phyloP scores from a whole-genome alignment of 768 basidiomycete genomes.

The Tylopilus rubrobrunneus region DNA sequence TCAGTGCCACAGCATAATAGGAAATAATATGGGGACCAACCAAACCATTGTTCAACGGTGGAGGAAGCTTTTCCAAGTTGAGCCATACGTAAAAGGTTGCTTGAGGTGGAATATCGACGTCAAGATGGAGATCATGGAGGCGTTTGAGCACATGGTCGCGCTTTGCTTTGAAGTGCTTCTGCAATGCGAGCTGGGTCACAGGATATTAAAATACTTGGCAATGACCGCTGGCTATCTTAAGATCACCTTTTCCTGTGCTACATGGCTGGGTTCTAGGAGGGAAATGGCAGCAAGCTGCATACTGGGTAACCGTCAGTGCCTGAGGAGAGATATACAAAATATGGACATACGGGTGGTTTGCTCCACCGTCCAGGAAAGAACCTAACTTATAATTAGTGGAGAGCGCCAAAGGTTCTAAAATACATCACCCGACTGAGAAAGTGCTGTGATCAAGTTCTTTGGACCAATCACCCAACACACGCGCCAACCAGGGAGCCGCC shows the following conservation, averaged over 20 bases:
- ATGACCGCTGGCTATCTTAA: not conserved
- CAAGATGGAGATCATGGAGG: constrained; percentile 73
- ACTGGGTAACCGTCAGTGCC: constrained; percentile 31
- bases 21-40: constrained; percentile 36
- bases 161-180: constrained; percentile 88
- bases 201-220: not conserved
- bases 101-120: constrained; percentile 70
- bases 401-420: not conserved
- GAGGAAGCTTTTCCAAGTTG: constrained; percentile 72
- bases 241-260: constrained; percentile 61
- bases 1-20: not conserved
- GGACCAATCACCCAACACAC: constrained; percentile 93
- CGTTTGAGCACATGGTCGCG: constrained; percentile 85
- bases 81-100: constrained; percentile 97
- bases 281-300: constrained; percentile 87
- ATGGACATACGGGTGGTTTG: constrained; percentile 77
- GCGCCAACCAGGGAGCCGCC: constrained; percentile 93
- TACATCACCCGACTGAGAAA: constrained; percentile 74
- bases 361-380: constrained; percentile 92
- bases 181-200: constrained; percentile 60
- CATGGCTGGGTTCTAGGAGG: constrained; percentile 69
- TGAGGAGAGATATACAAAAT: not conserved
- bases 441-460: constrained; percentile 80
- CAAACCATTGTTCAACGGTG: constrained; percentile 85
- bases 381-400: constrained; percentile 33